A percentile compares a stretch with the other conserved stretches of the same genome.
Conservation (phyloP, 805 yeast genomes). For the Candida montana region DNA sequence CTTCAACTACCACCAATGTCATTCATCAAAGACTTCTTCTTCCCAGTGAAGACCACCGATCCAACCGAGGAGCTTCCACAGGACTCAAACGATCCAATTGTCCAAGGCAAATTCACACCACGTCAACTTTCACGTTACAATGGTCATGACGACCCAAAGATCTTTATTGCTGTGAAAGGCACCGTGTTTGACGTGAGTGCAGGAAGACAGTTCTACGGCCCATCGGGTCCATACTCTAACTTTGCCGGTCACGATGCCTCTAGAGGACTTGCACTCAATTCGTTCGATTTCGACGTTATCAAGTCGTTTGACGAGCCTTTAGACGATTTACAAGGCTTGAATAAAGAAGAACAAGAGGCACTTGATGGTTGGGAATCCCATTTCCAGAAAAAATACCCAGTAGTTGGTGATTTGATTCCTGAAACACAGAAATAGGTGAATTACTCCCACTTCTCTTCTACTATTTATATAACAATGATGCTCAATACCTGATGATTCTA, state of each 20-base stretch:
- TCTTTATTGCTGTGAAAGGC: slow-evolving; percentile 84
- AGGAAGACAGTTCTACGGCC: slow-evolving; percentile 87
- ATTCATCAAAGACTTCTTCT: slow-evolving; percentile 23
- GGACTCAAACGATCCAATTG: slow-evolving; percentile 30
- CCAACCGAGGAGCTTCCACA: slow-evolving; percentile 14
- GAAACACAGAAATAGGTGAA: slow-evolving; percentile 15
- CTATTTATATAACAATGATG: background rate
- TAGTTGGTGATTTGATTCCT: slow-evolving; percentile 65
- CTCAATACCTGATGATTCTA: background rate
- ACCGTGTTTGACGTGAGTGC: slow-evolving; percentile 77
- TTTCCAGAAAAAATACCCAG: slow-evolving; percentile 75
- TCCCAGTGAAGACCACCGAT: slow-evolving; percentile 24
- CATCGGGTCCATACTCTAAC: slow-evolving; percentile 89
- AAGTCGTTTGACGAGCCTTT: slow-evolving; percentile 72
- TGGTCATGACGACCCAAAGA: slow-evolving; percentile 73
- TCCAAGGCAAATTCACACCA: slow-evolving; percentile 62
- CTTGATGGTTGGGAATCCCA: slow-evolving; percentile 82
- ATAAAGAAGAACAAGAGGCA: slow-evolving; percentile 54
- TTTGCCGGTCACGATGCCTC: slow-evolving; percentile 97
- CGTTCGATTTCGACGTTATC: slow-evolving; percentile 66
- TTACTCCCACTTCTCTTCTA: background rate
- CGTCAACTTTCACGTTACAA: slow-evolving; percentile 65
- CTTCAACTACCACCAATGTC: slow-evolving; percentile 16
- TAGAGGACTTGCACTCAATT: slow-evolving; percentile 83
- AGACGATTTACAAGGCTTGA: slow-evolving; percentile 62